phyloP scores from a whole-genome alignment of 441 rosid genomes.

The Kokia cookei region DNA sequence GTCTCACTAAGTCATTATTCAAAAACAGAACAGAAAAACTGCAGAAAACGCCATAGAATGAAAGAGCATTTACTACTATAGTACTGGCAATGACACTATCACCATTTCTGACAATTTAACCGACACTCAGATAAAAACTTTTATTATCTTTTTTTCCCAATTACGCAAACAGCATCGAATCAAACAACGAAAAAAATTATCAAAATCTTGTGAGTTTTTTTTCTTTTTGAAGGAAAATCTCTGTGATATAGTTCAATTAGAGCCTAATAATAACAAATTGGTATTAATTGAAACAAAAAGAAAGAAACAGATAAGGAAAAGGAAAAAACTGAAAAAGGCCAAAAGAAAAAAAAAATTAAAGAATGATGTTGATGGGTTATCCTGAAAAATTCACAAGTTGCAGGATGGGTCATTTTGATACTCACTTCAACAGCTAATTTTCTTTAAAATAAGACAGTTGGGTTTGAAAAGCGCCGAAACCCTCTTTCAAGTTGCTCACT shows the following conservation, averaged over 20 bases:
- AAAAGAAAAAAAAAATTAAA: background rate
- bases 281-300: constrained; percentile 21
- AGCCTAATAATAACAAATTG: constrained; percentile 21
- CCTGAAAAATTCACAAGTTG: constrained; percentile 33
- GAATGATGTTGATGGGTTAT: constrained; percentile 50
- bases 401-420: constrained; percentile 44
- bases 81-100: constrained; percentile 12
- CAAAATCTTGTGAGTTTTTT: background rate
- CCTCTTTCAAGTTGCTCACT: constrained; percentile 29
- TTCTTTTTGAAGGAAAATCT: background rate
- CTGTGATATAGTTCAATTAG: background rate
- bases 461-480: constrained; percentile 29
- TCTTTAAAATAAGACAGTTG: constrained; percentile 34
- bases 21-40: constrained; percentile 5
- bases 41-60: constrained; percentile 11
- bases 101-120: constrained; percentile 14
- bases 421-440: constrained; percentile 31
- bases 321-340: background rate
- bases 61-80: constrained; percentile 16
- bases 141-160: constrained; percentile 8
- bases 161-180: background rate
- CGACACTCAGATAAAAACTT: constrained; percentile 9
- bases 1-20: constrained; percentile 4
- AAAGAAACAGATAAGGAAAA: constrained; percentile 1
- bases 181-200: background rate